Conservation (phyloP, 441 rosid species). For the Capsella rubella region DNA sequence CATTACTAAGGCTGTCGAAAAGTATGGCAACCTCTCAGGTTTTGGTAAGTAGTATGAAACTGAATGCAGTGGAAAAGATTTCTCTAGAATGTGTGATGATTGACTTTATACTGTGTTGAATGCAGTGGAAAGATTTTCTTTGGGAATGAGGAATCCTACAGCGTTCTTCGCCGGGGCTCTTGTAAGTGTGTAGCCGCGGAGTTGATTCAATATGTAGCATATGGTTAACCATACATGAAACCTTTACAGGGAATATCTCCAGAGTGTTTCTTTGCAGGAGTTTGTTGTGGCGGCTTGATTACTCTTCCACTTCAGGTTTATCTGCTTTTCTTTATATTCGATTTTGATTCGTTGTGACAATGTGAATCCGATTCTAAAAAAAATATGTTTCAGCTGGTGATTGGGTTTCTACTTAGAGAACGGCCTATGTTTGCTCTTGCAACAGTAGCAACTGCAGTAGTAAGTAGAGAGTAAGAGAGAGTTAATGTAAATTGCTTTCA, state of each 20-base stretch:
- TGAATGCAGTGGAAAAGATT: conserved; percentile 1
- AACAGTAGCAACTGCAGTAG: conserved; percentile 83
- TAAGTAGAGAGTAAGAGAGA: conserved; percentile 33
- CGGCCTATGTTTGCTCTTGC: conserved; percentile 80
- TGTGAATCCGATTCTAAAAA: background rate
- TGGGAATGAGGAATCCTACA: conserved; percentile 87
- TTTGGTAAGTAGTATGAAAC: conserved; percentile 66
- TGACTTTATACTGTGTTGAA: background rate
- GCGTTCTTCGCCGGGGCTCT: conserved; percentile 81
- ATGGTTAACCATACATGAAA: conserved; percentile 2
- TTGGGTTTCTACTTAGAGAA: conserved; percentile 79
- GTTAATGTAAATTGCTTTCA: conserved; percentile 4
- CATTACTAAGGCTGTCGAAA: conserved; percentile 62
- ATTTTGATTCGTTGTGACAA: background rate
- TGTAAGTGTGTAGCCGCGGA: conserved; percentile 50
- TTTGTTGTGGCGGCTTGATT: conserved; percentile 85
- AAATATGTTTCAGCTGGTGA: conserved; percentile 56
- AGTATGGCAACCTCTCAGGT: conserved; percentile 81
- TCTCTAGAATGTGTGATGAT: conserved; percentile 12
- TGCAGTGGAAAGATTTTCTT: conserved; percentile 86
- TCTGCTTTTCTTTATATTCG: conserved; percentile 6
- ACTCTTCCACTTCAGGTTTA: conserved; percentile 84
- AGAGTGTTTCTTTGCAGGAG: conserved; percentile 86
- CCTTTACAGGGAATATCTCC: conserved; percentile 69
- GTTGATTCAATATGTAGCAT: background rate